Evolutionary conservation across 129 eudicot genomes (phyloP).

Genomic region (Flaveria sonorensis): DNA sequence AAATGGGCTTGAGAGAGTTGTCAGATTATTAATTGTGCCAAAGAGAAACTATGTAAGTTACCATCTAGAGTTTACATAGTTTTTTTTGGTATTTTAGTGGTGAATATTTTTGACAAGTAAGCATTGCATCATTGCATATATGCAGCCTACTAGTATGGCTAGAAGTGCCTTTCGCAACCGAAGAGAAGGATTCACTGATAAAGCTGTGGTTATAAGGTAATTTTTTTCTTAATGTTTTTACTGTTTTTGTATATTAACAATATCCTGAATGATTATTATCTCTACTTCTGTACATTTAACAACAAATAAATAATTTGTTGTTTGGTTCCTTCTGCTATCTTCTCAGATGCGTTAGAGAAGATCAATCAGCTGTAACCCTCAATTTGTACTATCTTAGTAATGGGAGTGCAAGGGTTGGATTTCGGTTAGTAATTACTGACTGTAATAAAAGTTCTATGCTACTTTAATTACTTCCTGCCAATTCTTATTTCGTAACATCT

Average conservation of each 20-base stretch:
- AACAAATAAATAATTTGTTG: constrained; percentile 3
- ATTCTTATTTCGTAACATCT: constrained; percentile 22
- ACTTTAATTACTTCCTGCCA: not conserved
- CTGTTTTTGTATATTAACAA: not conserved
- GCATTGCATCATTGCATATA: constrained; percentile 9
- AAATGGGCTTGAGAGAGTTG: constrained; percentile 93
- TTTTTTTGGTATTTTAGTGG: not conserved
- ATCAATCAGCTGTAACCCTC: constrained; percentile 82
- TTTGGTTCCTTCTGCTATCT: constrained; percentile 6
- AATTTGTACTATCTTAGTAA: constrained; percentile 76
- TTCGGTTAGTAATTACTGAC: constrained; percentile 58
- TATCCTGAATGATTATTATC: not conserved
- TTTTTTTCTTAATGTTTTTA: constrained; percentile 22
- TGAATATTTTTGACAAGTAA: constrained; percentile 10
- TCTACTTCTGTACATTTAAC: constrained; percentile 6
- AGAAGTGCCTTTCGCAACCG: constrained; percentile 80
- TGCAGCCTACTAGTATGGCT: constrained; percentile 83
- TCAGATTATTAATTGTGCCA: constrained; percentile 70
- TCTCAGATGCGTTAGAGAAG: constrained; percentile 92
- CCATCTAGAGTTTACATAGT: not conserved
- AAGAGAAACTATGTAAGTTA: constrained; percentile 87
- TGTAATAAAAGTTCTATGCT: not conserved
- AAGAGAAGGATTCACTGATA: constrained; percentile 87
- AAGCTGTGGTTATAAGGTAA: constrained; percentile 94
- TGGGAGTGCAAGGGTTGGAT: constrained; percentile 98